Conservation (phyloP, 805 yeast species). For the Barnettozyma californica region DNA sequence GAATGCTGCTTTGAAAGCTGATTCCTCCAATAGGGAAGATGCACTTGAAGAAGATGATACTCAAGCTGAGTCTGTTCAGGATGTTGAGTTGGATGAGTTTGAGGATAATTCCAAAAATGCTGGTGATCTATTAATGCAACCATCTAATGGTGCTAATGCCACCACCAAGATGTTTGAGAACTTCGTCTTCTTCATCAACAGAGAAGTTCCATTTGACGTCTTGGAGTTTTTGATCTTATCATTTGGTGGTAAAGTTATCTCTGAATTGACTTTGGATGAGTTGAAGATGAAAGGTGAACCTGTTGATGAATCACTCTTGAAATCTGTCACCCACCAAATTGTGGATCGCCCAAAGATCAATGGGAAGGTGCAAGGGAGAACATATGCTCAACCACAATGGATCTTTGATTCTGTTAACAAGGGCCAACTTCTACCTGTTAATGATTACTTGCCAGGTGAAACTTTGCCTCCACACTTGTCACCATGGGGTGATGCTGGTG, state of each 20-base stretch:
- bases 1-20: constrained; percentile 45
- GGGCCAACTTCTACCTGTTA: constrained; percentile 66
- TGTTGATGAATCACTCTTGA: constrained; percentile 47
- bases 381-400: constrained; percentile 98
- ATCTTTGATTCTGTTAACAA: constrained; percentile 86
- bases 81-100: constrained; percentile 64
- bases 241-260: constrained; percentile 78
- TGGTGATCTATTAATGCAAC: constrained; percentile 72
- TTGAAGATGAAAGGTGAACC: constrained; percentile 34
- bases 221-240: constrained; percentile 83
- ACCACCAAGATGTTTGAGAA: constrained; percentile 63
- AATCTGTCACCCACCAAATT: constrained; percentile 84
- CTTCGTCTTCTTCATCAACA: constrained; percentile 81
- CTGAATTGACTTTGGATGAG: constrained; percentile 86
- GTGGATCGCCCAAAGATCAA: constrained; percentile 84
- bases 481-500: constrained; percentile 97
- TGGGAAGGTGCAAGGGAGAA: constrained; percentile 81
- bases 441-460: constrained; percentile 89
- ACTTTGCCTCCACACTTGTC: constrained; percentile 93
- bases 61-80: constrained; percentile 36
- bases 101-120: constrained; percentile 54
- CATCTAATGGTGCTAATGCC: constrained; percentile 50
- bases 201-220: constrained; percentile 92
- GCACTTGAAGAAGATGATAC: constrained; percentile 30
- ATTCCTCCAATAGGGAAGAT: constrained; percentile 30